These are phyloP conservation scores for Sclerotiophoma versabilis DNA, from an alignment of 2,329 filamentous ascomycete genomes.

Conservation along the genomic window DNA sequence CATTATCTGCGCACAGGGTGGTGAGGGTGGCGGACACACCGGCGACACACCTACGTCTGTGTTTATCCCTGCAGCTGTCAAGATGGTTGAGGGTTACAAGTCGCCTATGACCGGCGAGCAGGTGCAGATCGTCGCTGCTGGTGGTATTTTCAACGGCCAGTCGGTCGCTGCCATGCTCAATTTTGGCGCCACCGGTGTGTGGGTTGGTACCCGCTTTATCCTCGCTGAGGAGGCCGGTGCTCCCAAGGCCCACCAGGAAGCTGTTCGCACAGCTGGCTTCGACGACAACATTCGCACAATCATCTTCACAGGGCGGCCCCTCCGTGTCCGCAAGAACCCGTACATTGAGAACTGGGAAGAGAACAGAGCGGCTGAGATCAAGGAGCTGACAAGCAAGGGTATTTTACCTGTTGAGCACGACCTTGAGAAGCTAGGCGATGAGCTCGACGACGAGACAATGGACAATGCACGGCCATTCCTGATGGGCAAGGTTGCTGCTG, in stretches of 20 bases:
- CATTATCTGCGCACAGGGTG: constrained; percentile 97
- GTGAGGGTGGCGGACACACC: constrained; percentile 96
- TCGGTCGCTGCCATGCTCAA: constrained; percentile 88
- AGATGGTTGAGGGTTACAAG: constrained; percentile 79
- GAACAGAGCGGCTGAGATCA: constrained; percentile 89
- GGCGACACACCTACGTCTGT: constrained; percentile 91
- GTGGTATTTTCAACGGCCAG: constrained; percentile 92
- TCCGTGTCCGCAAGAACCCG: constrained; percentile 90
- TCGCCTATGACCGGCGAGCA: constrained; percentile 85
- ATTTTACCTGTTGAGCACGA: constrained; percentile 93
- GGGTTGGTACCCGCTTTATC: constrained; percentile 97
- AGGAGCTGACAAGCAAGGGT: constrained; percentile 87
- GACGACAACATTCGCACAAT: constrained; percentile 97
- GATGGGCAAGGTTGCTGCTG: constrained; percentile 96
- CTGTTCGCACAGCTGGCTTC: constrained; percentile 87
- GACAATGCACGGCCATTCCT: constrained; percentile 90
- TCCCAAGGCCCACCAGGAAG: constrained; percentile 92
- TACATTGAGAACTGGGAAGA: constrained; percentile 98
- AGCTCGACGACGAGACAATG: constrained; percentile 79
- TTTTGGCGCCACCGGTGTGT: constrained; percentile 90
- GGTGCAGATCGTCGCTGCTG: constrained; percentile 91
- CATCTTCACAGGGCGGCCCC: constrained; percentile 96
- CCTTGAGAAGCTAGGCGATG: constrained; percentile 78
- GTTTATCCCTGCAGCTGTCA: constrained; percentile 90
- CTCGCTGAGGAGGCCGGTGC: constrained; percentile 93